Base-by-base conservation (phyloP, 768 basidiomycete species). In the Strobilomyces confusus region DNA sequence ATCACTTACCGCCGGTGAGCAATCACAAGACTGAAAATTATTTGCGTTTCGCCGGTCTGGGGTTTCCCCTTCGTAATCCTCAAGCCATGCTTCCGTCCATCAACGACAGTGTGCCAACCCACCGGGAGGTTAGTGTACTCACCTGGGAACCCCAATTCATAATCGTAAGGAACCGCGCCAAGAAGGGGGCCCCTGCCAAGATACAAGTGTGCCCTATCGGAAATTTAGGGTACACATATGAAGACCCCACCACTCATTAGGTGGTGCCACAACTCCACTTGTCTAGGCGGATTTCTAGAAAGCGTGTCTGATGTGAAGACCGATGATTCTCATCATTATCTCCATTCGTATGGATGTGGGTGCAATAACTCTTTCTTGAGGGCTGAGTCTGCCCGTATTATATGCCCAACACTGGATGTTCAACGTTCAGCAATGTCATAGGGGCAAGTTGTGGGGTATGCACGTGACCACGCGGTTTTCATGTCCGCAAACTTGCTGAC, bases 1-100 rank as follows among this genome's bases (percentile, higher is more conserved):
- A 63, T 52, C 52, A 11, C 36, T 55, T 55, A 45, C 61, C 29
- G 23, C 54, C 46, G 23, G 48, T 41, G 46, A 46, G 43, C 43
- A 23, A 30, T 26, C n/a, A 40, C 42, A 22, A 20, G n/a, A 19
- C 22, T 47, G 29, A 19, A n/a, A 23, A 47, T 29, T 9, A 52
- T 11, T 45, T 17, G 26, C 4, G 32, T 23, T 44, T 25, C 19
- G n/a, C 20, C 49, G 33, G 19, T 26, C 14, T 44, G 29, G 23
- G 9, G 40, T 30, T 15, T 36, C 19, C 25, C 23, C 25, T 30
- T 26, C 13, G 4, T 44, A n/a, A 15, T 9, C 29, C 46, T 23
- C n/a, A 30, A 9, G 29, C 38, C 41, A 36, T 15, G 25, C 12
- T 13, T 41, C 23, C 13, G 13, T n/a, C 22, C 36, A 44, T 13